phyloP scores from a whole-genome alignment of 306 rosid genomes.

The Cucurbita moschata region DNA sequence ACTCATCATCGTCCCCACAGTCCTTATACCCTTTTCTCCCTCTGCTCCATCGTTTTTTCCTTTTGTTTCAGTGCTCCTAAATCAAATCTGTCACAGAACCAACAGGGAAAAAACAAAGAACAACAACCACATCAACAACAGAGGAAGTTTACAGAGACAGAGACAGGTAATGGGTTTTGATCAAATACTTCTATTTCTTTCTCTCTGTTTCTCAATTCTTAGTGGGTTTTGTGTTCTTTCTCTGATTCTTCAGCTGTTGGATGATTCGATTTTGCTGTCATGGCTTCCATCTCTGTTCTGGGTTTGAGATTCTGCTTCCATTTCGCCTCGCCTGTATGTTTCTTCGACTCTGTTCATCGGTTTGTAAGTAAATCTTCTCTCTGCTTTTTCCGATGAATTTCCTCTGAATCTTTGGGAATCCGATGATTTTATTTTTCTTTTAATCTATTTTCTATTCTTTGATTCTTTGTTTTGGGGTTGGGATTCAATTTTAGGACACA shows the following conservation, averaged over 20 bases:
- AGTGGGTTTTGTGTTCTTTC: not conserved
- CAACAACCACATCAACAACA: conserved; percentile 15
- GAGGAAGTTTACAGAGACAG: conserved; percentile 7
- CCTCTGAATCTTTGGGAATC: conserved; percentile 71
- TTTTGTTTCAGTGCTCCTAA: conserved; percentile 20
- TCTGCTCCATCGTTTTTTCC: conserved; percentile 13
- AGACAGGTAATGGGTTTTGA: not conserved
- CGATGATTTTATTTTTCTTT: conserved; percentile 64
- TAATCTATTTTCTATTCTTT: conserved; percentile 45
- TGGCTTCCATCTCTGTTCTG: conserved; percentile 46
- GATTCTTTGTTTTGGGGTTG: conserved; percentile 43
- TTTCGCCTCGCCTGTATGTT: conserved; percentile 46
- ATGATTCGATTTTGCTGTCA: conserved; percentile 31
- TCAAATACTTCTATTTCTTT: too few species aligned
- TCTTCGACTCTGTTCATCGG: conserved; percentile 27
- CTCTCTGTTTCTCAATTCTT: not conserved
- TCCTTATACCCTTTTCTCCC: conserved; percentile 20
- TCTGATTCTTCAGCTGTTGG: conserved; percentile 5
- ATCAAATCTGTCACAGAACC: conserved; percentile 31
- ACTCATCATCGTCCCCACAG: not conserved
- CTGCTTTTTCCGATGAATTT: conserved; percentile 30
- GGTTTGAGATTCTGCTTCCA: conserved; percentile 40
- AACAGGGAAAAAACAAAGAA: conserved; percentile 1
- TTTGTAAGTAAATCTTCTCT: conserved; percentile 19
- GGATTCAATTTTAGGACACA: conserved; percentile 50